phyloP scores from a whole-genome alignment of 352 stramenopile species.

The Phytopythium mirpurense region DNA sequence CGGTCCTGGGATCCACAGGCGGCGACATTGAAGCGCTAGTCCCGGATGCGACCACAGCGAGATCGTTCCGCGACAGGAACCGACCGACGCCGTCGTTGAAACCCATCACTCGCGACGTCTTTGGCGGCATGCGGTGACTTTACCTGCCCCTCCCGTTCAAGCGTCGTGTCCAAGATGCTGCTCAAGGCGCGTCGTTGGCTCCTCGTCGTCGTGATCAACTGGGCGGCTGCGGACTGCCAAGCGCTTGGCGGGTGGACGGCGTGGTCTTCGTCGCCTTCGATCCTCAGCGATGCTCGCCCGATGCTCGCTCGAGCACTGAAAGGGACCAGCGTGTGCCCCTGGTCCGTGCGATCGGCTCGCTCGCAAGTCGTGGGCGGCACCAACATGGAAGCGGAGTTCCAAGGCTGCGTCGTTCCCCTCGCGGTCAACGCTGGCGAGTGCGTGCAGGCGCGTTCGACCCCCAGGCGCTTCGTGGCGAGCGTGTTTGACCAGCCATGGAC shows the following conservation, averaged over 20 bases:
- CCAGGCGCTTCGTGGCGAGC: background rate
- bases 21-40: constrained; percentile 47
- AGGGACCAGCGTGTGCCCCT: background rate
- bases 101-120: constrained; percentile 38
- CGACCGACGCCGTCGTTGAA: constrained; percentile 14
- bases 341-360: background rate
- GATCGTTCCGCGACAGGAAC: constrained; percentile 8
- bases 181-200: background rate
- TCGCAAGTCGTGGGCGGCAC: background rate
- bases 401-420: background rate
- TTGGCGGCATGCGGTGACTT: background rate
- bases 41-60: constrained; percentile 13
- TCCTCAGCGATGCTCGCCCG: background rate
- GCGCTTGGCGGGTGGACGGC: background rate
- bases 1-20: constrained; percentile 32
- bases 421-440: background rate
- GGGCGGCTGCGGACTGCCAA: background rate
- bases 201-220: background rate
- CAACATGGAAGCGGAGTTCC: background rate
- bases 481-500: background rate
- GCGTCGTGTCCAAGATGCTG: background rate
- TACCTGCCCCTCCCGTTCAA: background rate
- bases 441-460: background rate
- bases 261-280: background rate
- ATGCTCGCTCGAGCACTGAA: background rate